Evolutionary conservation across 2,329 filamentous ascomycete species (phyloP).

Genomic region (Alternaria ventricosa): DNA sequence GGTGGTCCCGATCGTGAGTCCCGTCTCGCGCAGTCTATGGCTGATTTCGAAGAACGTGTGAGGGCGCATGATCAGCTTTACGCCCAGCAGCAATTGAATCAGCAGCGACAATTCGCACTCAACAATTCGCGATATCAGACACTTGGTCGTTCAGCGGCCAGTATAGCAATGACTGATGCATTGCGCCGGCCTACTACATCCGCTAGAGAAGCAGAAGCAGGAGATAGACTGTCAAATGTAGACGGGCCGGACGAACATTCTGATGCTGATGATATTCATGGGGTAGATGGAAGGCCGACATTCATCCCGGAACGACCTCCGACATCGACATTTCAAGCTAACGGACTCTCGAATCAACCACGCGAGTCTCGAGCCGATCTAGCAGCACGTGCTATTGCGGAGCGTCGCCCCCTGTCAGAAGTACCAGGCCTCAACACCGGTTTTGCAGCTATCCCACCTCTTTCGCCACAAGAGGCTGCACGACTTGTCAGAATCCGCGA

Average conservation of each 20-base stretch:
- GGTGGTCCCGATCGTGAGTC: not conserved
- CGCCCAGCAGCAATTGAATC: not conserved
- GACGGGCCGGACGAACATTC: not conserved
- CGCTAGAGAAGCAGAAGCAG: not conserved
- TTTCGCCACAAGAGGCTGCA: not conserved
- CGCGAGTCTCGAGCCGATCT: not conserved
- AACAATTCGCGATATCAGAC: not conserved
- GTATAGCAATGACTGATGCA: not conserved
- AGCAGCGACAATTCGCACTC: not conserved
- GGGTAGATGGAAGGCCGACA: not conserved
- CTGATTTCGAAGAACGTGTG: not conserved
- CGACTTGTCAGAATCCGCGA: not conserved
- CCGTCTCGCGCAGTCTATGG: not conserved
- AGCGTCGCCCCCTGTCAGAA: not conserved
- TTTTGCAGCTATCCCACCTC: not conserved
- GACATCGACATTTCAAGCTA: not conserved
- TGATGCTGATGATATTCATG: not conserved
- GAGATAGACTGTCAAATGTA: not conserved
- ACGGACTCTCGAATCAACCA: not conserved
- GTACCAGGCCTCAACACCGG: not conserved
- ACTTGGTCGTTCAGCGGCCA: not conserved
- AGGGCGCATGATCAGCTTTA: not conserved
- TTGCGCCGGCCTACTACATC: not conserved
- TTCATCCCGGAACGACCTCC: not conserved
- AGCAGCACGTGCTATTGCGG: slow-evolving; percentile 1